Evolutionary conservation across 2,329 filamentous ascomycete species (phyloP), one percentile per base, ranked within the genome.

Genomic region (Clonostachys rhizophaga): DNA sequence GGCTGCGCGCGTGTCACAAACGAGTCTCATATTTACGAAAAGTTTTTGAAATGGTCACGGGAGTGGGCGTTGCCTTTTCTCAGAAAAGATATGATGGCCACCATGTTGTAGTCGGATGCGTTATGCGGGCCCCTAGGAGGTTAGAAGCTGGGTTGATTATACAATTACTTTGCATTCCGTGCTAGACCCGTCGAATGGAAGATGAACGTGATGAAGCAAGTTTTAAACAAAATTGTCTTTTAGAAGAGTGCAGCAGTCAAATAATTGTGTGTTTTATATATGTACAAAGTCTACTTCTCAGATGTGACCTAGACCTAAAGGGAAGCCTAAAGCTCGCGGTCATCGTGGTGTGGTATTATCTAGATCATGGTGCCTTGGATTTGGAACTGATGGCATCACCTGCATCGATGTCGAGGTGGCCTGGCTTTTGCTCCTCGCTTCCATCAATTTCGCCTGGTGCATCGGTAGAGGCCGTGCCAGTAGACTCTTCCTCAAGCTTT

Each of bases 1-100:
- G 66, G 69, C 66, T 67, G 67, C 65, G 70, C 69, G 65, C 67
- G 66, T 70, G 69, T 71, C 66, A 65, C 66, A 64, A 65, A 69
- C 71, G 68, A 70, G 71, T 73, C 70, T 76, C 71, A 66, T 74
- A 73, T 77, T 71, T 76, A 71, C 69, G 62, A 78, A 79, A 77
- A 75, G 69, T 75, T 75, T 72, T 76, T 73, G 69, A 69, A 61
- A 69, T 72, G 74, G 70, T 77, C 69, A 69, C 70, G 68, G 70
- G 68, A 69, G 70, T 72, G 68, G 69, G 70, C 68, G 70, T 58
- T 64, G 68, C 65, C 67, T 66, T 72, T 71, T 66, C 61, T 69
- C 62, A 64, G 65, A 68, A 64, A 67, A 68, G 67, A 70, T 68
- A 68, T 62, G 63, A 63, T 66, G 67, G 69, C 64, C 68, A 65